phyloP scores from a whole-genome alignment of 2,329 filamentous ascomycete genomes.

The Colletotrichum orbiculare region DNA sequence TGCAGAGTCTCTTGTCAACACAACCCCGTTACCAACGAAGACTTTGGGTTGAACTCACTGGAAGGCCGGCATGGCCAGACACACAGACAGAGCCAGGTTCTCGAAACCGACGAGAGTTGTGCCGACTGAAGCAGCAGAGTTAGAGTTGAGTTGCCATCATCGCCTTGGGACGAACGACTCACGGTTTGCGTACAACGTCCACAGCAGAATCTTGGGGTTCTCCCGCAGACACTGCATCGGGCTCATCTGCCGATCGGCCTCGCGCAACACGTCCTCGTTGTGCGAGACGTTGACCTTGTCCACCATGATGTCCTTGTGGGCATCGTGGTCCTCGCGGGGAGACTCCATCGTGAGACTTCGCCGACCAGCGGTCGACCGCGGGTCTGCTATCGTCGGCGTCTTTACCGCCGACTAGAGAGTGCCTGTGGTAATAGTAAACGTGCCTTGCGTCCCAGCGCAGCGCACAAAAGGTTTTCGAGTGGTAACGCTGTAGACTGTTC shows the following conservation, averaged over 20 bases:
- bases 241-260: constrained; percentile 29
- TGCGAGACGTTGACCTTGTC: constrained; percentile 25
- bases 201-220: constrained; percentile 30
- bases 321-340: constrained; percentile 7
- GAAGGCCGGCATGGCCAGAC: constrained; percentile 39
- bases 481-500: background rate
- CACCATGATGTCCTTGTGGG: constrained; percentile 8
- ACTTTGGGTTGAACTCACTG: constrained; percentile 25
- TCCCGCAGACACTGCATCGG: constrained; percentile 26
- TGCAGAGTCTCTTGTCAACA: background rate
- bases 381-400: constrained; percentile 11
- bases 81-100: constrained; percentile 37
- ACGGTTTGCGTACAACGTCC: constrained; percentile 37
- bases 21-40: background rate
- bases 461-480: constrained; percentile 5
- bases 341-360: constrained; percentile 19
- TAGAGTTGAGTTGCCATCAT: background rate
- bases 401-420: constrained; percentile 12
- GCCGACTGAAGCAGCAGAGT: constrained; percentile 24
- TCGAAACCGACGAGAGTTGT: constrained; percentile 37
- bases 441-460: constrained; percentile 28
- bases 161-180: background rate
- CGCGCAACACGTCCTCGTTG: constrained; percentile 26
- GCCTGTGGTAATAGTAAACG: background rate
- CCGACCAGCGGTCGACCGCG: background rate